Evolutionary conservation across 768 basidiomycete genomes (phyloP).

Genomic region (Russula virescens): DNA sequence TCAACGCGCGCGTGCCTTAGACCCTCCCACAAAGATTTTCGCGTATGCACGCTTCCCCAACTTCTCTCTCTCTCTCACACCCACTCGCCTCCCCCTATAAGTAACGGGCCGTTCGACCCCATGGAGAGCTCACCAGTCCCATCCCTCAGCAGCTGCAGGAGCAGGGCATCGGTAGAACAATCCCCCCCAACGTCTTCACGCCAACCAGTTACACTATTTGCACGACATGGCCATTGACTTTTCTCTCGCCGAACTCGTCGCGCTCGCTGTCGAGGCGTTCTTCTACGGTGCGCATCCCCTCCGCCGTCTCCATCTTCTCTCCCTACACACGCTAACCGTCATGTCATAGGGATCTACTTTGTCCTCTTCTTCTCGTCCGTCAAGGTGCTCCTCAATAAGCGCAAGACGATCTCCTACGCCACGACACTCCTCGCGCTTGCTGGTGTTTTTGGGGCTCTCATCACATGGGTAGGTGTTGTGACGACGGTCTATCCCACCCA

Average conservation of each 20-base stretch:
- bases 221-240: conserved; percentile 19
- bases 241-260: conserved; percentile 20
- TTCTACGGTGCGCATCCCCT: conserved; percentile 13
- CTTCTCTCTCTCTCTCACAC: too few species aligned
- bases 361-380: background rate
- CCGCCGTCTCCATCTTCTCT: too few species aligned
- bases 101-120: too few species aligned
- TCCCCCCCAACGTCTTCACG: too few species aligned
- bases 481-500: background rate
- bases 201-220: background rate
- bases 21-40: background rate
- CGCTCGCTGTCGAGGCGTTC: conserved; percentile 19
- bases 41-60: background rate
- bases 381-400: conserved; percentile 16
- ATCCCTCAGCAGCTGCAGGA: background rate
- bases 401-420: conserved; percentile 14
- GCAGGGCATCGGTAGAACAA: background rate
- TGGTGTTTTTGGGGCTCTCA: conserved; percentile 12
- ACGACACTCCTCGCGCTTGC: conserved; percentile 14
- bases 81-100: too few species aligned
- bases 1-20: conserved; percentile 4
- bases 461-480: conserved; percentile 21
- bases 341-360: conserved; percentile 16
- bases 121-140: background rate
- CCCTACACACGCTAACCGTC: background rate